Evolutionary conservation across 2,329 filamentous ascomycete species (phyloP).

Genomic region (Fusarium fujikuroi): DNA sequence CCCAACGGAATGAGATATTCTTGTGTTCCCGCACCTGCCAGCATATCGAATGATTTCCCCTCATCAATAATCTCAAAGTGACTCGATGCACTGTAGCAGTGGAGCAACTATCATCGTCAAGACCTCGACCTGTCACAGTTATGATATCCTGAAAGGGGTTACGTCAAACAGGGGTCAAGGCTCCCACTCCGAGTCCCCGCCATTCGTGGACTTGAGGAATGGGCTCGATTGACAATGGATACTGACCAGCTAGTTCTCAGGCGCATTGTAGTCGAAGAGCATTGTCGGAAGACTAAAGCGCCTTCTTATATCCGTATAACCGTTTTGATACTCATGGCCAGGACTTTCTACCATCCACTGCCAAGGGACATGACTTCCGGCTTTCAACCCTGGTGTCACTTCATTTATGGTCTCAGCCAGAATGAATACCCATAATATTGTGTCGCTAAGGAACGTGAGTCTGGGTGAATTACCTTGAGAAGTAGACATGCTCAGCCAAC

Average conservation of each 20-base stretch:
- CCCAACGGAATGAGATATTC: background rate
- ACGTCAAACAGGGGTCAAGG: conserved; percentile 1
- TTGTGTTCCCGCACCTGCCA: background rate
- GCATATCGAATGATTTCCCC: conserved; percentile 10
- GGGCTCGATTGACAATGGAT: background rate
- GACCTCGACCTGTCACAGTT: conserved; percentile 8
- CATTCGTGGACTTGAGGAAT: conserved; percentile 1
- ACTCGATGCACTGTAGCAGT: conserved; percentile 10
- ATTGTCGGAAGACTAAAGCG: background rate
- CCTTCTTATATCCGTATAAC: background rate
- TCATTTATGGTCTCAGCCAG: background rate
- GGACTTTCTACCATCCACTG: background rate
- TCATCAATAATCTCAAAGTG: conserved; percentile 10
- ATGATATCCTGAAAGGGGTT: conserved; percentile 20
- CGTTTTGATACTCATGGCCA: background rate
- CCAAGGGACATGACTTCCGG: background rate
- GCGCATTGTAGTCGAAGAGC: background rate
- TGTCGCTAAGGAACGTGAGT: background rate
- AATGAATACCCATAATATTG: background rate
- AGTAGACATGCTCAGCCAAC: background rate
- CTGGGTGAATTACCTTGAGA: background rate
- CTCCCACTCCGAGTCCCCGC: conserved; percentile 7
- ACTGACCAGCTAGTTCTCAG: background rate
- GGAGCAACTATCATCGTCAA: background rate
- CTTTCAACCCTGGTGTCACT: background rate